Evolutionary conservation across 805 yeast species (phyloP).

Genomic region (Huiozyma sinensis): DNA sequence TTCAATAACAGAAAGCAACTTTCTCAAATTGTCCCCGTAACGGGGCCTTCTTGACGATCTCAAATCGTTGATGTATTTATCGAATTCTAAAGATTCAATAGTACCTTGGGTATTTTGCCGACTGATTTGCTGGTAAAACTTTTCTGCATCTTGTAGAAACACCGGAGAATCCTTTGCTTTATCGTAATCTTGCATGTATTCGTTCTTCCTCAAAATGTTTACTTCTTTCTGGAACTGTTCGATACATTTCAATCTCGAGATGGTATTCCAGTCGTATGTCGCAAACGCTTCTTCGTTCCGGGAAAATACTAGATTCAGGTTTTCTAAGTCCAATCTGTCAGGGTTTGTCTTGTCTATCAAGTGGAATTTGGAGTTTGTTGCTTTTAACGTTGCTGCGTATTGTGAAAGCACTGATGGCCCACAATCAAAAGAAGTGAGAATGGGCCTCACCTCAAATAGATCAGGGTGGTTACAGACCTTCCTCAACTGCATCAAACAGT

Average conservation of each 20-base stretch:
- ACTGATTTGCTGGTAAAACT: constrained; percentile 49
- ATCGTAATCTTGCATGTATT: constrained; percentile 5
- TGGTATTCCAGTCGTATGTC: constrained; percentile 37
- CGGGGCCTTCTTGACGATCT: constrained; percentile 59
- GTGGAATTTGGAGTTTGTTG: constrained; percentile 26
- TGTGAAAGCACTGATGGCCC: constrained; percentile 47
- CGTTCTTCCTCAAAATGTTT: constrained; percentile 29
- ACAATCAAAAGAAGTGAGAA: constrained; percentile 79
- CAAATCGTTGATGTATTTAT: constrained; percentile 50
- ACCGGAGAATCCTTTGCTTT: constrained; percentile 5
- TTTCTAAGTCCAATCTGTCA: constrained; percentile 36
- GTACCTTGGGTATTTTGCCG: constrained; percentile 41
- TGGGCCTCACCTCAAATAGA: constrained; percentile 90
- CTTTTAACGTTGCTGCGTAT: constrained; percentile 34
- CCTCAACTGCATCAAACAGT: constrained; percentile 94
- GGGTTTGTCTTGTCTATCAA: background rate
- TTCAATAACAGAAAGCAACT: constrained; percentile 27
- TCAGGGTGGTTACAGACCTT: constrained; percentile 97
- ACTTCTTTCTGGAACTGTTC: constrained; percentile 36
- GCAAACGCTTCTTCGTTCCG: constrained; percentile 33
- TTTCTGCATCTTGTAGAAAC: constrained; percentile 33
- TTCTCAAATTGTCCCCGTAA: constrained; percentile 51
- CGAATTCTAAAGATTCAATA: constrained; percentile 44
- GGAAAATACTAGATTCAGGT: constrained; percentile 52
- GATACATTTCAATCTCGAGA: constrained; percentile 38